Base-by-base conservation (phyloP, 2,329 filamentous ascomycete species). In the Fusarium bulbicola region DNA sequence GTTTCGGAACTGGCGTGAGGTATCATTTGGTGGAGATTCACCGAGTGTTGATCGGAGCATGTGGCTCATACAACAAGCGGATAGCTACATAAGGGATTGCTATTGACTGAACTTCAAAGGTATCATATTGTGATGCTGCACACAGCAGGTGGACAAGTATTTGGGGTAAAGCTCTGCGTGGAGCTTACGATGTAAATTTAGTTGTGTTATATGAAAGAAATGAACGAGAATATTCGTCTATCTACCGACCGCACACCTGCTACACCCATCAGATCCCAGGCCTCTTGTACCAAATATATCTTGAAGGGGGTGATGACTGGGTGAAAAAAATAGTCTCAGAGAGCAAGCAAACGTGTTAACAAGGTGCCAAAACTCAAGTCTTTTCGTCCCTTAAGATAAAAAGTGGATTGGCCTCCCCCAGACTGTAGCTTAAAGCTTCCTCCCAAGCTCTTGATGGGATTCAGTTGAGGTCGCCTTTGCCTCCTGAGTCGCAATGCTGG, bases 11-110 rank as follows among this genome's bases (percentile, higher is more conserved):
- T 87, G 86, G 85, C 82, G 84, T 24, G 74, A 76, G 8, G 77
- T 84, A 0, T 78, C 80, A 1, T 83, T 84, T 1, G 80, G 82
- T 0, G 77, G 80, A 1, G 78, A 78, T 12, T 86, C 85, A 1
- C 86, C 86, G 0, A 87, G 85, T 65, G 82, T 87, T 1, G 79
- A 86, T 39, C 84, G 86, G 61, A 86, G 85, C 42, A 75, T 86
- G 24, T 79, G 83, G 24, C 80, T 87, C 15, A 86, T 87, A 21
- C 78, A 80, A 2, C 84, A 86, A 57, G 82, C 84, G 1, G 82
- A 85, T 59, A 77, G 76, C 7, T 84, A 85, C 24, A 85, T 86
- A 12, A 78, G 80, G 40, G 77, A 83, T 13, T 72, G 63, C n/a
- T 73, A 66, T 15, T 32, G 12, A 32, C 7, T 7, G 6, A 7